Conservation (phyloP, 2,329 filamentous ascomycete genomes). For the Whalleya microplaca region DNA sequence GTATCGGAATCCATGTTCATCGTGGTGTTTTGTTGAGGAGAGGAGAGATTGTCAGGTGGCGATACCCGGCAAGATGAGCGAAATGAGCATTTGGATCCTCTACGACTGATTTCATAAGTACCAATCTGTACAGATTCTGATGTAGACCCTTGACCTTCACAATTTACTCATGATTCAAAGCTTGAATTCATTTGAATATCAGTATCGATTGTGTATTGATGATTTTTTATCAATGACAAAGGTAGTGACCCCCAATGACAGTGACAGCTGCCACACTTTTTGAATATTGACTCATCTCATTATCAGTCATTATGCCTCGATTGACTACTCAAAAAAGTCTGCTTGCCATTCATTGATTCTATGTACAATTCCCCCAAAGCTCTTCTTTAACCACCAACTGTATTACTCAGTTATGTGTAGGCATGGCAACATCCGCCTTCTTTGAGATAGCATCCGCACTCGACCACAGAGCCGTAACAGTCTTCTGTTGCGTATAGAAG, state of each 20-base stretch:
- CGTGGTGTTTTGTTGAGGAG: neutral
- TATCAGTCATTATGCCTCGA: too few species aligned
- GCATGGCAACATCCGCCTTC: conserved; percentile 90
- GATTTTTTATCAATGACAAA: neutral
- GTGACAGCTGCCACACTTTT: too few species aligned
- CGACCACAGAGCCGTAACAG: conserved; percentile 90
- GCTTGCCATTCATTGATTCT: neutral
- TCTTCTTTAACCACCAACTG: neutral
- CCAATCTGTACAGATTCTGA: neutral
- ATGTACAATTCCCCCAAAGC: neutral
- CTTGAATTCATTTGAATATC: neutral
- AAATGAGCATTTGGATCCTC: neutral
- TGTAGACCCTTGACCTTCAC: neutral
- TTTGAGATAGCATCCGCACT: conserved; percentile 81
- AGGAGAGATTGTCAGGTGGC: neutral
- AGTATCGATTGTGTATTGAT: neutral
- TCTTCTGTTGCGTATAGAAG: conserved; percentile 98
- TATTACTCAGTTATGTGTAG: conserved; percentile 49
- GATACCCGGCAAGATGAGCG: neutral
- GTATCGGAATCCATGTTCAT: conserved; percentile 6
- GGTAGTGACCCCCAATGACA: too few species aligned
- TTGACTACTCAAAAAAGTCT: too few species aligned
- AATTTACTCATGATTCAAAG: neutral
- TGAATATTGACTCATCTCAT: too few species aligned
- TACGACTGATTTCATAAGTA: neutral